Conservation (phyloP, 345 rosid species). For the Luvunga scandens region DNA sequence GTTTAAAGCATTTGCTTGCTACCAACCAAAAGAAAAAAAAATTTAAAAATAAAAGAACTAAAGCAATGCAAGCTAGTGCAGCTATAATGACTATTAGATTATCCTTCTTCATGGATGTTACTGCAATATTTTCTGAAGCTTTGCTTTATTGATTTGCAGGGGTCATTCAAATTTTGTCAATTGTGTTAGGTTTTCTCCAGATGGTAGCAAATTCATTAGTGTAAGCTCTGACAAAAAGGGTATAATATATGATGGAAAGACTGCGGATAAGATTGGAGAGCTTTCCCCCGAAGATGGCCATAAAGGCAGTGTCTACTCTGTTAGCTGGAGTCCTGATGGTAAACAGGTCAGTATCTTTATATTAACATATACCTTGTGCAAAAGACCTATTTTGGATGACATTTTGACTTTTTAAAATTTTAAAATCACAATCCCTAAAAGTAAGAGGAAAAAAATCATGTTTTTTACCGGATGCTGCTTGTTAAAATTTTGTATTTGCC, state of each 20-base stretch:
- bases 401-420: background rate
- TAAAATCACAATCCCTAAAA: background rate
- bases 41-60: background rate
- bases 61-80: background rate
- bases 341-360: conserved; percentile 59
- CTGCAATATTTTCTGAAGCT: conserved; percentile 16
- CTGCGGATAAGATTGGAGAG: conserved; percentile 72
- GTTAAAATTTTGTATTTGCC: background rate
- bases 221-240: conserved; percentile 97
- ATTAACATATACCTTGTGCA: background rate
- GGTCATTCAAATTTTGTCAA: conserved; percentile 95
- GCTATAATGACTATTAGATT: background rate
- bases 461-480: background rate
- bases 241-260: conserved; percentile 82
- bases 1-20: background rate
- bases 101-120: background rate
- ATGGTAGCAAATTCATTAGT: conserved; percentile 85
- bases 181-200: conserved; percentile 89
- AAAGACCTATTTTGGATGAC: too few species aligned
- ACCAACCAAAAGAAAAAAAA: background rate
- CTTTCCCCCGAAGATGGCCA: conserved; percentile 77
- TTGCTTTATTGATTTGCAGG: conserved; percentile 41
- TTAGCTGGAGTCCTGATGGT: conserved; percentile 93
- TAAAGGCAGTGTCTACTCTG: conserved; percentile 88
- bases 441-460: too few species aligned